Evolutionary conservation across 1,284 basidiomycete genomes (phyloP), one percentile per base, ranked within the genome.

Genomic region (Leccinum pachyderme): DNA sequence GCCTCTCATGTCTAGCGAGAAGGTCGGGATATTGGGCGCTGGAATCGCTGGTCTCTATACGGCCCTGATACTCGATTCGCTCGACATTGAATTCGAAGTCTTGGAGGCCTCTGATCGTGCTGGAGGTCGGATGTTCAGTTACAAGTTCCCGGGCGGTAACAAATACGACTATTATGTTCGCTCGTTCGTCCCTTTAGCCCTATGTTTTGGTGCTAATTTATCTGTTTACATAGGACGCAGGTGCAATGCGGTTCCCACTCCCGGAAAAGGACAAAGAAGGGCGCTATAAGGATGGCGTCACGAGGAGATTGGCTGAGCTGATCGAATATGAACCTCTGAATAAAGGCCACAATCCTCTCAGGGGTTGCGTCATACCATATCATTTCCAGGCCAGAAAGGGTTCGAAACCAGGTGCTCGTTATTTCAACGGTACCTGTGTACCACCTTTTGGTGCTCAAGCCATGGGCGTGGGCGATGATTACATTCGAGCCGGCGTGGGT

Each of bases 21-120:
- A 35, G 35, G 52, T 63, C n/a, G 63, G 22, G n/a, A 65, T 63
- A 8, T 11, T 63, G 6, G 61, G 61, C 1, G 62, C 63, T 33
- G 70, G 72, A 3, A 61, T 67, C 5, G 74, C 73, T 15, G 73
- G 75, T 18, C 58, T 75, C n/a, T 76, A 75, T 51, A 57, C 69
- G 1, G 73, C 70, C 27, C 58, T 75, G 53, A 72, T 75, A 0
- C 67, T 76, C 7, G 63, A 75, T 11, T 57, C 52, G 4, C 63
- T 71, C 15, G 62, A 59, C 11, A 70, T 75, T 50, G 22, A 54
- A 1, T 75, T 70, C 52, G 62, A 72, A 31, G 67, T 75, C n/a
- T 47, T 74, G 0, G 73, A 75, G 53, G 73, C 68, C 2, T 52
- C 48, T 4, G 48, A 59, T 4, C 59, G 63, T 24, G 47, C 57